Evolutionary conservation across 2,329 filamentous ascomycete species (phyloP).

Genomic region (Pleomassaria siparia): DNA sequence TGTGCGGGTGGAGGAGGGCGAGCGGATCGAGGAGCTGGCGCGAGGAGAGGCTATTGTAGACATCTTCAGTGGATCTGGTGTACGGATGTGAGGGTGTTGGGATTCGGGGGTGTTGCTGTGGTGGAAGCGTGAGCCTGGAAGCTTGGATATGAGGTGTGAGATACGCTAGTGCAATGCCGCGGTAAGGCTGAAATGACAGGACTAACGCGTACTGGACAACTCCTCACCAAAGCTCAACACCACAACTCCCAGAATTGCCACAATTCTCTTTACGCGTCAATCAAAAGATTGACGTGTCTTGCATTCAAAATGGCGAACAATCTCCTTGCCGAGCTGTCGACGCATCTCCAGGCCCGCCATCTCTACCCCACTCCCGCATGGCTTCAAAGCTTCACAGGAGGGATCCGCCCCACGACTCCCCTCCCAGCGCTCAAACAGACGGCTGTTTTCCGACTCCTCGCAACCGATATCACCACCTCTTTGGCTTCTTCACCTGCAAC

Average conservation of each 20-base stretch:
- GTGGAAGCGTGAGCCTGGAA: neutral
- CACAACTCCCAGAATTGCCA: too few relatives aligned
- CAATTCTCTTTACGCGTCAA: neutral
- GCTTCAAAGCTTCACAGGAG: conserved; percentile 63
- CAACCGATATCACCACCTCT: conserved; percentile 71
- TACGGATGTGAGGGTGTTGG: neutral
- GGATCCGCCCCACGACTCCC: conserved; percentile 59
- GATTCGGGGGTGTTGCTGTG: neutral
- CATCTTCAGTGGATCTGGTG: conserved; percentile 43
- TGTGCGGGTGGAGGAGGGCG: conserved; percentile 75
- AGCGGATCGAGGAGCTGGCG: conserved; percentile 60
- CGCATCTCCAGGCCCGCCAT: conserved; percentile 59
- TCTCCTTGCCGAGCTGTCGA: conserved; percentile 43
- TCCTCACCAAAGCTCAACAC: too few relatives aligned
- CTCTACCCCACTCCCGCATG: conserved; percentile 61
- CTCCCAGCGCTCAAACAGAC: conserved; percentile 75
- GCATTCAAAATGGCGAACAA: conserved; percentile 26
- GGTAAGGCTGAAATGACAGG: conserved; percentile 6
- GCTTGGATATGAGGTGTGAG: neutral
- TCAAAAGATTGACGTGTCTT: neutral
- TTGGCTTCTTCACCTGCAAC: conserved; percentile 47
- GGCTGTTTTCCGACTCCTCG: conserved; percentile 76
- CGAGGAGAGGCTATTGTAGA: conserved; percentile 62
- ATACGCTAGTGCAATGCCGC: neutral
- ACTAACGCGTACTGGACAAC: too few relatives aligned